Evolutionary conservation across 2,329 filamentous ascomycete genomes (phyloP).

Genomic region (Trichoderma brevicompactum): DNA sequence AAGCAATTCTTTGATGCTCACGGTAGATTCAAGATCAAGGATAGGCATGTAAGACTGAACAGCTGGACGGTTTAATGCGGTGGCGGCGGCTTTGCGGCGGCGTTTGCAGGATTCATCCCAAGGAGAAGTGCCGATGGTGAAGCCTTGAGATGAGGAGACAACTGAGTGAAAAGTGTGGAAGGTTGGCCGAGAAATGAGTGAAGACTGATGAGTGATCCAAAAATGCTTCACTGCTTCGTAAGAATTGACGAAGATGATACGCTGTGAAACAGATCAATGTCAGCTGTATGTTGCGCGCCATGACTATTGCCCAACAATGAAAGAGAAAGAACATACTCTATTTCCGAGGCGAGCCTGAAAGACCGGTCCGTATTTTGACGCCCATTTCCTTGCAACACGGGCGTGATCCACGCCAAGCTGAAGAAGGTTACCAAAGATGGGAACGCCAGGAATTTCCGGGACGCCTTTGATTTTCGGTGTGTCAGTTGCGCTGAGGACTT

Average conservation of each 20-base stretch:
- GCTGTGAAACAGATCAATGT: constrained; percentile 41
- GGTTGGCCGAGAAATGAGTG: constrained; percentile 75
- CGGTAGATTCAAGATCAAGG: constrained; percentile 74
- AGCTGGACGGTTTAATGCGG: constrained; percentile 75
- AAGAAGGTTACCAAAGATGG: constrained; percentile 66
- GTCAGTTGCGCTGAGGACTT: constrained; percentile 54
- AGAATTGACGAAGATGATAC: constrained; percentile 77
- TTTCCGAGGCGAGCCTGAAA: constrained; percentile 73
- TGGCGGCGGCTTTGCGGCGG: constrained; percentile 76
- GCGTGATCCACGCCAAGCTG: constrained; percentile 64
- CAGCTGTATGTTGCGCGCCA: not conserved
- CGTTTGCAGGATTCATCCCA: constrained; percentile 83
- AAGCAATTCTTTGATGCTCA: constrained; percentile 73
- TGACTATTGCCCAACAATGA: not conserved
- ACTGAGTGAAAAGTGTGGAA: constrained; percentile 83
- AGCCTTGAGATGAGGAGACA: constrained; percentile 75
- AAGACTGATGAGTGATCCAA: constrained; percentile 79
- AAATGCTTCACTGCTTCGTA: constrained; percentile 75
- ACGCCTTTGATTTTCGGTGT: constrained; percentile 63
- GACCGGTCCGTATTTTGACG: constrained; percentile 64
- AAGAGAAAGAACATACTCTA: constrained; percentile 48
- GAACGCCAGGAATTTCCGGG: constrained; percentile 64
- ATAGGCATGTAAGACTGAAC: constrained; percentile 82
- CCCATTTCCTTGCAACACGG: constrained; percentile 58
- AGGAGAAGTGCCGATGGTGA: constrained; percentile 82